These are phyloP conservation scores for Vitis vinifera DNA, from an alignment of 164 flowering plant genomes.

Conservation along the genomic window DNA sequence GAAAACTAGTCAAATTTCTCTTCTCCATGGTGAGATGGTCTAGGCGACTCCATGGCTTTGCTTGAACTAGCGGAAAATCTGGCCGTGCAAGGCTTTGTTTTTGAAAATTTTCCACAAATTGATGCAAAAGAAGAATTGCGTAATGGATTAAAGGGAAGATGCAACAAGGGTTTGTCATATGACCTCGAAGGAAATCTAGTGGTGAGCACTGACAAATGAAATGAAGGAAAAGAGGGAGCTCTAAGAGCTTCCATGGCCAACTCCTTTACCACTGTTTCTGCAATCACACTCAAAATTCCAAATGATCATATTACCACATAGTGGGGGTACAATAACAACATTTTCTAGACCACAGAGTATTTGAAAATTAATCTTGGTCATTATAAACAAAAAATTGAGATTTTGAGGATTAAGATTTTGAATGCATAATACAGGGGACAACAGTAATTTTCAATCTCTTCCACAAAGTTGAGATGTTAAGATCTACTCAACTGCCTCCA, in stretches of 20 bases:
- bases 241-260: slow-evolving; percentile 41
- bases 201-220: slow-evolving; percentile 16
- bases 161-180: slow-evolving; percentile 19
- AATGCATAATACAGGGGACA: too few relatives aligned
- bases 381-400: too few relatives aligned
- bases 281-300: too few relatives aligned
- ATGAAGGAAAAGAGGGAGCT: slow-evolving; percentile 25
- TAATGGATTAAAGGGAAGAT: slow-evolving; percentile 10
- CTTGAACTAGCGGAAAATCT: slow-evolving; percentile 31
- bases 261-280: too few relatives aligned
- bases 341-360: too few relatives aligned
- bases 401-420: too few relatives aligned
- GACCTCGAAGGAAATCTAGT: slow-evolving; percentile 7
- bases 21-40: slow-evolving; percentile 15
- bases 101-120: slow-evolving; percentile 11
- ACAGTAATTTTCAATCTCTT: too few relatives aligned
- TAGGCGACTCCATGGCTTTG: slow-evolving; percentile 27
- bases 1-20: slow-evolving; percentile 76
- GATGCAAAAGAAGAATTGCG: slow-evolving; percentile 22
- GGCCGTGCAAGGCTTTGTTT: slow-evolving; percentile 34
- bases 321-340: too few relatives aligned
- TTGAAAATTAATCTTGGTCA: too few relatives aligned
- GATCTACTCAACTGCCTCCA: too few relatives aligned
- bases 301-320: too few relatives aligned
- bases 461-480: too few relatives aligned